Conservation (phyloP, 257 asterid genomes). For the Solanum sitiens region DNA sequence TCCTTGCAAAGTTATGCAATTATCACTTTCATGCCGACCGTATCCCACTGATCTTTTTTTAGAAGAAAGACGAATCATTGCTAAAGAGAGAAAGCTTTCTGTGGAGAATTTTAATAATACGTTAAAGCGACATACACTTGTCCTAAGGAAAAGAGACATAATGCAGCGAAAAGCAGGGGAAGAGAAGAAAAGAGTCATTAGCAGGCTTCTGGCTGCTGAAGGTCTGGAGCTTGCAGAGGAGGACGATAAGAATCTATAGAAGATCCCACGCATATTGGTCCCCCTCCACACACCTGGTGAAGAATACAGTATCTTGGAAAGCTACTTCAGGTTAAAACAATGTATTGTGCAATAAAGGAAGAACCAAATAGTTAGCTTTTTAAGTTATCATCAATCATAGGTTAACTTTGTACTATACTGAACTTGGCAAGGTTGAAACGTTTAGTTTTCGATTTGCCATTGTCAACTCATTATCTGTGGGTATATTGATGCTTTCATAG, state of each 20-base stretch:
- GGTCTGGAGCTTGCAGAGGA: conserved; percentile 86
- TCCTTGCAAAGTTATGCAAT: no score
- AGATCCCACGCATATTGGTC: background rate
- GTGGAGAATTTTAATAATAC: conserved; percentile 62
- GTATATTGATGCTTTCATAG: background rate
- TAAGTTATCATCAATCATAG: background rate
- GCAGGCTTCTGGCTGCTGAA: conserved; percentile 85
- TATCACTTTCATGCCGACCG: no score
- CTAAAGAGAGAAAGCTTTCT: conserved; percentile 71
- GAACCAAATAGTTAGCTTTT: background rate
- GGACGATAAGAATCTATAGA: conserved; percentile 34
- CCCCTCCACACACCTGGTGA: background rate
- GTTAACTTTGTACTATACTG: background rate
- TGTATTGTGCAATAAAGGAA: background rate
- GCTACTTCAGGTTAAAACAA: background rate
- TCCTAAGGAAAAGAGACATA: conserved; percentile 67
- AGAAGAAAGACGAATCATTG: conserved; percentile 82
- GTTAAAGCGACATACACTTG: conserved; percentile 71
- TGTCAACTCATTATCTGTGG: no score
- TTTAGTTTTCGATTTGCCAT: background rate
- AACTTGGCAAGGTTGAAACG: background rate
- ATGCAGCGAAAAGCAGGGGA: conserved; percentile 74
- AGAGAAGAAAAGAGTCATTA: conserved; percentile 51
- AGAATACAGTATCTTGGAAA: background rate
- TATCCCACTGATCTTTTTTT: no score